These are phyloP conservation scores for Cryphonectria naterciae DNA, from an alignment of 2,329 filamentous ascomycete genomes.

Conservation along the genomic window DNA sequence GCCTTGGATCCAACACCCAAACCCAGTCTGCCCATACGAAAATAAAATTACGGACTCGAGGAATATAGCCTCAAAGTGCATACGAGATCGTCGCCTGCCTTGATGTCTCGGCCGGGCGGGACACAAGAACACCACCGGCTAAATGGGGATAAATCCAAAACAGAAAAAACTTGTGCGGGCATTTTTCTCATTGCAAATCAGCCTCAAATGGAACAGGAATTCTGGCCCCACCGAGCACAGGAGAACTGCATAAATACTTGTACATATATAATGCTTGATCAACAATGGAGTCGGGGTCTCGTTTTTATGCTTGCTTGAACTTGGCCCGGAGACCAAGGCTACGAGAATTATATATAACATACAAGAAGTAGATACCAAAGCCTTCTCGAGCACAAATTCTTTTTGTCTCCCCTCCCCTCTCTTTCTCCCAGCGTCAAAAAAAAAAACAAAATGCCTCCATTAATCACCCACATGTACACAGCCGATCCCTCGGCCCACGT, in stretches of 20 bases:
- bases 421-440: background rate
- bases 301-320: no score
- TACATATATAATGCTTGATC: background rate
- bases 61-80: background rate
- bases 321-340: no score
- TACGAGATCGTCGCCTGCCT: background rate
- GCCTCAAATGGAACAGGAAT: background rate
- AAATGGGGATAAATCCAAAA: constrained; percentile 7
- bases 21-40: background rate
- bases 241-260: no score
- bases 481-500: constrained; percentile 82
- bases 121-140: background rate
- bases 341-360: no score
- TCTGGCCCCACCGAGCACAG: background rate
- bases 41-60: background rate
- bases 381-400: no score
- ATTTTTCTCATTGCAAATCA: background rate
- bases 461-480: constrained; percentile 77
- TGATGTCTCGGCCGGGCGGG: background rate
- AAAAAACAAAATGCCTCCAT: constrained; percentile 51
- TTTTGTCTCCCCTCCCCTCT: background rate
- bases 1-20: no score
- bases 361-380: no score
- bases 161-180: background rate
- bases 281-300: background rate